Conservation (phyloP, 2,329 filamentous ascomycete genomes). For the Aspergillus persii region DNA sequence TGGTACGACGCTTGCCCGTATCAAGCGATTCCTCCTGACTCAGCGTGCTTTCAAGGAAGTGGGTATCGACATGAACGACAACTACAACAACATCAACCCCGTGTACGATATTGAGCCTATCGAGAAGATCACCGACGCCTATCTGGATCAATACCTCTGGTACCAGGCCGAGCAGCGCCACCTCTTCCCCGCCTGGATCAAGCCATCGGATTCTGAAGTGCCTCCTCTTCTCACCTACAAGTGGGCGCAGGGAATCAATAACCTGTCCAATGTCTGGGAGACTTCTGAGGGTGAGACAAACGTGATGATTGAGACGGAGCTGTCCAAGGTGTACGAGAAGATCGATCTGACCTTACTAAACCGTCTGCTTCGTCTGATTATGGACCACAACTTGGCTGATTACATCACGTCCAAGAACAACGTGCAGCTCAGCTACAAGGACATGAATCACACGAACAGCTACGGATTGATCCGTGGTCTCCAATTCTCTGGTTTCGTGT, state of each 20-base stretch:
- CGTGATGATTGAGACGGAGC: slow-evolving; percentile 95
- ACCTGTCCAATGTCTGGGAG: slow-evolving; percentile 92
- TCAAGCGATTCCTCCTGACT: slow-evolving; percentile 95
- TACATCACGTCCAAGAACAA: slow-evolving; percentile 99
- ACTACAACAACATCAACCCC: slow-evolving; percentile 98
- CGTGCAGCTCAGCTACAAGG: slow-evolving; percentile 97
- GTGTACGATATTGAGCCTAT: slow-evolving; percentile 99
- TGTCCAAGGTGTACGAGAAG: slow-evolving; percentile 99
- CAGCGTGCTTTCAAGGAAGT: slow-evolving; percentile 99
- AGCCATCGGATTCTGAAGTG: slow-evolving; percentile 96
- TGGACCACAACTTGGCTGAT: slow-evolving; percentile 98
- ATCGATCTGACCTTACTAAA: slow-evolving; percentile 96
- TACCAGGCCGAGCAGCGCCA: slow-evolving; percentile 98
- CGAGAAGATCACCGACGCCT: slow-evolving; percentile 98
- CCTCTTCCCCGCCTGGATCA: slow-evolving; percentile 97
- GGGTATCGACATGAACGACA: slow-evolving; percentile 99
- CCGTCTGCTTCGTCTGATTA: slow-evolving; percentile 86
- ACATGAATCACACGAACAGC: slow-evolving; percentile 99
- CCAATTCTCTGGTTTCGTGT: slow-evolving; percentile 97
- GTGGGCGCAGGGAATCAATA: slow-evolving; percentile 99
- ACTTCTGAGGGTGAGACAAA: slow-evolving; percentile 93
- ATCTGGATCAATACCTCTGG: slow-evolving; percentile 98
- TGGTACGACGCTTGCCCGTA: slow-evolving; percentile 89
- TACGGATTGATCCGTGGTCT: slow-evolving; percentile 98
- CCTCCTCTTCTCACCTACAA: slow-evolving; percentile 94